These are phyloP conservation scores for Caloboletus firmus DNA, from an alignment of 1,284 basidiomycete species.

Conservation along the genomic window DNA sequence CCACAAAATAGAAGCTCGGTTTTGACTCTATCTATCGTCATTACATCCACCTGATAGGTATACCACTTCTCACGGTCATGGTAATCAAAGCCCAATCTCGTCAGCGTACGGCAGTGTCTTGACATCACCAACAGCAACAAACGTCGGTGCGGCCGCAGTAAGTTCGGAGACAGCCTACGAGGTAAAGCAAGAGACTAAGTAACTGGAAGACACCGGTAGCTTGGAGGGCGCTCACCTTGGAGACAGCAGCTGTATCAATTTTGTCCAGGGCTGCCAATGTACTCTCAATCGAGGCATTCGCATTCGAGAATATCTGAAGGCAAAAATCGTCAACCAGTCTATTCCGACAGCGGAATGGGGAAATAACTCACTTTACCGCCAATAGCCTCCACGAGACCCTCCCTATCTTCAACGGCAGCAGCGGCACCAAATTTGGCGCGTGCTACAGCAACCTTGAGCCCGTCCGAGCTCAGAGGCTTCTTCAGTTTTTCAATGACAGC, in stretches of 20 bases:
- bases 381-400: slow-evolving; percentile 64
- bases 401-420: slow-evolving; percentile 62
- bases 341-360: slow-evolving; percentile 3
- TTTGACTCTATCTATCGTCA: slow-evolving; percentile 21
- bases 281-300: slow-evolving; percentile 51
- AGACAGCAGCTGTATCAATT: slow-evolving; percentile 57
- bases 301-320: slow-evolving; percentile 57
- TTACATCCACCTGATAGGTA: slow-evolving; percentile 20
- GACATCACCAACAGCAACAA: slow-evolving; percentile 81
- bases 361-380: slow-evolving; percentile 57
- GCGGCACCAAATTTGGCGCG: slow-evolving; percentile 88
- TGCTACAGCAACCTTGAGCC: slow-evolving; percentile 76
- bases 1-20: neutral
- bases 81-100: slow-evolving; percentile 73
- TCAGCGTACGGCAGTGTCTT: slow-evolving; percentile 78
- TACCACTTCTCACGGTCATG: slow-evolving; percentile 1
- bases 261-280: slow-evolving; percentile 61
- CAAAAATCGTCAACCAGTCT: slow-evolving; percentile 1
- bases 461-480: slow-evolving; percentile 64
- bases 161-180: slow-evolving; percentile 53
- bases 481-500: slow-evolving; percentile 70
- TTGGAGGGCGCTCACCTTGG: slow-evolving; percentile 50
- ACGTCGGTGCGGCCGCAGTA: slow-evolving; percentile 76
- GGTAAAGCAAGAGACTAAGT: neutral
- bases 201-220: neutral